phyloP scores from a whole-genome alignment of 257 asterid genomes.

The Anisodus acutangulus region DNA sequence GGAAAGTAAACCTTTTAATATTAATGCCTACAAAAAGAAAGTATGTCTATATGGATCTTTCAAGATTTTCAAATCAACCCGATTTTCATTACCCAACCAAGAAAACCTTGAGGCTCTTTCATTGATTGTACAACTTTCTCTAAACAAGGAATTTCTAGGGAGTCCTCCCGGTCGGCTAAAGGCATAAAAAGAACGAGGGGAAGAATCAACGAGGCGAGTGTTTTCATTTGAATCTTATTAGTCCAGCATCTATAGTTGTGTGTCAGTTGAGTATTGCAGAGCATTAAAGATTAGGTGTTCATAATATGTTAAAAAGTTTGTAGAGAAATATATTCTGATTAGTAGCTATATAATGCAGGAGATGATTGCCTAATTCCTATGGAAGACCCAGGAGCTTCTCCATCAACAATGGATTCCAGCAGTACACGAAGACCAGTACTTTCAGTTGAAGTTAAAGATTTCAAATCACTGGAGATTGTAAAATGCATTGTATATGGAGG shows the following conservation, averaged over 20 bases:
- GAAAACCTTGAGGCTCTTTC: too few species aligned
- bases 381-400: conserved; percentile 26
- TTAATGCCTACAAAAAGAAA: too few species aligned
- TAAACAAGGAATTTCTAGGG: too few species aligned
- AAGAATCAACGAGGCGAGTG: too few species aligned
- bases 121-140: too few species aligned
- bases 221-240: not conserved
- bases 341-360: conserved; percentile 29
- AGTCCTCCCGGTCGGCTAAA: too few species aligned
- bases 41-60: too few species aligned
- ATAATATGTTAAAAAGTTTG: not conserved
- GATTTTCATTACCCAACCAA: too few species aligned
- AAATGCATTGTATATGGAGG: conserved; percentile 77
- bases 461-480: conserved; percentile 53
- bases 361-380: conserved; percentile 29
- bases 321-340: not conserved
- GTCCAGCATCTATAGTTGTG: not conserved
- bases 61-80: too few species aligned
- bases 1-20: too few species aligned
- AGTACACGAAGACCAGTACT: not conserved
- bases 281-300: conserved; percentile 14
- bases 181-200: too few species aligned
- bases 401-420: not conserved
- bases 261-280: not conserved
- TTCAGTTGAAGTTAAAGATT: conserved; percentile 19